Conservation (phyloP, 371 early-diverging fungal species). For the Mucor ambiguus region DNA sequence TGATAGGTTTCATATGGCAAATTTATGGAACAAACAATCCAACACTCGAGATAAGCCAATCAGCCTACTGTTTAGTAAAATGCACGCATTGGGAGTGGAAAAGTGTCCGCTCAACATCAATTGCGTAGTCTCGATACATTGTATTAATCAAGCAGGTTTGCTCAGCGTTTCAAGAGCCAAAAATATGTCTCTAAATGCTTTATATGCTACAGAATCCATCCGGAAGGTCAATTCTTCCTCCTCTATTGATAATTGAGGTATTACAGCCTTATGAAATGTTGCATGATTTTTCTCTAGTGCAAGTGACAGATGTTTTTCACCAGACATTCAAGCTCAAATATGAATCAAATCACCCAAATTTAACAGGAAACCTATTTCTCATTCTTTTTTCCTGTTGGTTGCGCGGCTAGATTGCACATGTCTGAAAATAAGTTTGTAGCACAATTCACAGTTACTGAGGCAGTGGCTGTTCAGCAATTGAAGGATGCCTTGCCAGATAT, state of each 20-base stretch:
- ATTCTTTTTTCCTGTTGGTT: conserved; percentile 1
- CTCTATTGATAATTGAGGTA: background rate
- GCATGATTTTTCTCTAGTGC: background rate
- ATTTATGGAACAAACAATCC: background rate
- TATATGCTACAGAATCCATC: background rate
- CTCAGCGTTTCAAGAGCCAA: background rate
- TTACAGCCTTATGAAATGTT: background rate
- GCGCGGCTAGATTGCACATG: background rate
- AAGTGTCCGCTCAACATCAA: background rate
- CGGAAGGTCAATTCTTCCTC: background rate
- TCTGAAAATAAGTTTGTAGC: conserved; percentile 21
- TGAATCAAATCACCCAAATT: background rate
- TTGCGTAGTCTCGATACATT: background rate
- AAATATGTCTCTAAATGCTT: background rate
- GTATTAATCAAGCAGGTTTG: background rate
- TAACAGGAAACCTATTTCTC: background rate
- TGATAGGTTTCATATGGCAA: conserved; percentile 1
- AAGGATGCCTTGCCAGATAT: conserved; percentile 52
- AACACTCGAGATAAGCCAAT: background rate
- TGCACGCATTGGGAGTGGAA: background rate
- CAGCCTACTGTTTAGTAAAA: background rate
- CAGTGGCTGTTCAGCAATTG: conserved; percentile 42
- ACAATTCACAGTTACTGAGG: conserved; percentile 46
- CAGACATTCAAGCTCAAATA: background rate
- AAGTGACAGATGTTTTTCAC: background rate